Base-by-base conservation (phyloP, 768 basidiomycete genomes). In the Termitomyces sp. region DNA sequence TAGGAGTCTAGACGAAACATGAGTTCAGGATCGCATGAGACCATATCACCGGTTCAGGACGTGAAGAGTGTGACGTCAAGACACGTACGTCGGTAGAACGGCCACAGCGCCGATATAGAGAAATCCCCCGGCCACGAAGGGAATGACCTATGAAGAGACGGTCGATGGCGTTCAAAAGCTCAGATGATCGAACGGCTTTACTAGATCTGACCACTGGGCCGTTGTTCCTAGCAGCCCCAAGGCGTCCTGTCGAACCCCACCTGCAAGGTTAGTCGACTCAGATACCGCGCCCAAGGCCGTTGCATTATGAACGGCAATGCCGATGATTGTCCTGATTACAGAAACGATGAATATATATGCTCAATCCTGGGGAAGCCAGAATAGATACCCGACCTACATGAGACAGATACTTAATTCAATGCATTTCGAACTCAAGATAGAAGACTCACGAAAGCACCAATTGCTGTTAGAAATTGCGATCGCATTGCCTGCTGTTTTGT, bases 81-180 rank as follows among this genome's bases (percentile, higher is more conserved):
- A 48, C 4, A 37, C 89, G 66, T 79, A 92, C 90, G 89, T 91
- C 63, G 93, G 93, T 58, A 94, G 74, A 58, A 94, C 92, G 48
- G 92, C 91, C 55, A 95, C 94, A 31, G 91, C 90, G 28, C 92
- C 94, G 66, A 96, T 94, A 72, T 94, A 95, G 64, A 96, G 74
- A 75, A 95, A 97, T 17, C 92, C 92, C 61, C 91, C 91, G 35
- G 91, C 91, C 45, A 92, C 91, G 67, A 91, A 91, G 15, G 91
- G 90, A 60, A 93, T 91, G 46, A 93, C 89, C 90, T 92, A 54
- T 49, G 26, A 63, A 55, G 41, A 50, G 52, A 30, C 21, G 6
- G 53, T 64, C 55, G 63, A 54, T 41, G 28, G 31, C 35, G 30
- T 10, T 26, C 3, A 45, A 8, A 51, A 21, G 3, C 38, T 43